These are phyloP conservation scores for Phlebiopsis flavidoalba DNA, from an alignment of 768 basidiomycete species.

Conservation along the genomic window DNA sequence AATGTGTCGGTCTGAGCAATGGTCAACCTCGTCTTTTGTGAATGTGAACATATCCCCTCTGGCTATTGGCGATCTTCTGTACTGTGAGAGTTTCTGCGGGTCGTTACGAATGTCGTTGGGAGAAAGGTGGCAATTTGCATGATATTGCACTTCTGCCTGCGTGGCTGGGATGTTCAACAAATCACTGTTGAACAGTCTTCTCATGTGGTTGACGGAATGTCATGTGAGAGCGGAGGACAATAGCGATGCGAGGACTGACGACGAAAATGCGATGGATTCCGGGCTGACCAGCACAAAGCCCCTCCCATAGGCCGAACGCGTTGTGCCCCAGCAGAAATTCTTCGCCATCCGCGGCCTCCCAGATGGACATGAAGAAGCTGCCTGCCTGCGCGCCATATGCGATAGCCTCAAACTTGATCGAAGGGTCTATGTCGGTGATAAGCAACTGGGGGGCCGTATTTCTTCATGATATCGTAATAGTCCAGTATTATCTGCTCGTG, in stretches of 20 bases:
- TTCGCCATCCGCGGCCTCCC: not conserved
- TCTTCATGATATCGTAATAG: not conserved
- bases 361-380: not conserved
- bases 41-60: not conserved
- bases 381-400: not conserved
- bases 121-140: not conserved
- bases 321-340: not conserved
- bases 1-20: not conserved
- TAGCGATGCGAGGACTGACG: slow-evolving; percentile 1
- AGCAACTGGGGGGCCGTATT: not conserved
- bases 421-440: not conserved
- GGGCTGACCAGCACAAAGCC: not conserved
- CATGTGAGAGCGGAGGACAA: not conserved
- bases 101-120: not conserved
- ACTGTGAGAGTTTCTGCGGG: not conserved
- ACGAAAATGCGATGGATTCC: not conserved
- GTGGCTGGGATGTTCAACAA: not conserved
- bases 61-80: not conserved
- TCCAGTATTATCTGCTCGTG: not conserved
- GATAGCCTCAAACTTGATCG: not conserved
- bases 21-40: not conserved
- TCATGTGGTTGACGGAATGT: not conserved
- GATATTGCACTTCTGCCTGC: not conserved
- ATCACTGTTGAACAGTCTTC: not conserved
- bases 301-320: not conserved